Evolutionary conservation across 805 yeast genomes (phyloP), one percentile per base, ranked within the genome.

Genomic region (Komagataella populi): DNA sequence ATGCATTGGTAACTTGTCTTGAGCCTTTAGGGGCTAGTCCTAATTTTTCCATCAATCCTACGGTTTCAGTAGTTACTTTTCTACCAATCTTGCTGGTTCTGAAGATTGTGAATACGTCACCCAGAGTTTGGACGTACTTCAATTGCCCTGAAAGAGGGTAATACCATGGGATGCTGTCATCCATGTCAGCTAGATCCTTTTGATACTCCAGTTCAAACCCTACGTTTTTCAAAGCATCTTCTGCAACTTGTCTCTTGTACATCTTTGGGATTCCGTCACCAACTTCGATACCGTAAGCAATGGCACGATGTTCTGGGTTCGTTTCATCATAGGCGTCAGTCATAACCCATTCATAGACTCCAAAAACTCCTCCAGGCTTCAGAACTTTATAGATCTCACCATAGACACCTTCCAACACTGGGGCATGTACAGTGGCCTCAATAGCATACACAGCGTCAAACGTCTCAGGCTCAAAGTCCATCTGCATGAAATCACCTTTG

Each of bases 311-410:
- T 68, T 81, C 90, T 60, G 81, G 79, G 69, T 87, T 88, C 53
- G 69, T 70, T 70, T 86, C 95, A 66, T 93, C 98, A 67, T 88
- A 93, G 49, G 72, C 76, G 62, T 89, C 96, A 55, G 98, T 93
- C 96, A 93, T 86, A 57, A 93, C 98, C 99, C 99, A 93, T 72
- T 93, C 99, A 73, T 93, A 93, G 50, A 93, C 98, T 66, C 97
- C 99, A 59, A 93, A 93, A 49, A 76, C 80, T 68, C 99, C 99
- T 64, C 98, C 98, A 60, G 99, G 98, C 72, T 93, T 93, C 69
- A 91, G 78, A 16, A 88, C 96, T 66, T 87, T 87, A 80, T 80
- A 93, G 63, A 91, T 91, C 74, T 91, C 96, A 53, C 86, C 74
- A 70, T 91, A 91, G 50, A 93, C 98, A 65, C 97, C 97, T 70